Evolutionary conservation across 495 filamentous ascomycete species (phyloP).

Genomic region (Penicillium psychrofluorescens): DNA sequence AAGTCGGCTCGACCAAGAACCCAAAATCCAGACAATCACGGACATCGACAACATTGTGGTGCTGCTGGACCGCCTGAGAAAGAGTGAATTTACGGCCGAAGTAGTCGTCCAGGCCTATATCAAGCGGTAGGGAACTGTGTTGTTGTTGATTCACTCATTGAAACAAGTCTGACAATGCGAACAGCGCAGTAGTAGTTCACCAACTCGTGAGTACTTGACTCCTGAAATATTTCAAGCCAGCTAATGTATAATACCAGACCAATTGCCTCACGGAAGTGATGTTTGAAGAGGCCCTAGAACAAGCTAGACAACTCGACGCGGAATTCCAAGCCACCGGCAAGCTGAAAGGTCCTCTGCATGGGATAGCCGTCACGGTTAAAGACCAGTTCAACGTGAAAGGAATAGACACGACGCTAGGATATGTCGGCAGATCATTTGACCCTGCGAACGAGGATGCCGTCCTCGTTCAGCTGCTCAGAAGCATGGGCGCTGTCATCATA

Average conservation of each 20-base stretch:
- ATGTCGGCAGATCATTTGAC: constrained; percentile 44
- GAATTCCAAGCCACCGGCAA: constrained; percentile 36
- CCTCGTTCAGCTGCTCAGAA: constrained; percentile 37
- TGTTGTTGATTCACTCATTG: no score
- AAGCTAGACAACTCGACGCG: constrained; percentile 30
- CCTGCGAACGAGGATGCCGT: constrained; percentile 44
- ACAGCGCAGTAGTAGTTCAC: constrained; percentile 25
- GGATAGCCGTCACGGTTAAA: constrained; percentile 57
- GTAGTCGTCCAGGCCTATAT: constrained; percentile 40
- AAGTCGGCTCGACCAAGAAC: constrained; percentile 14
- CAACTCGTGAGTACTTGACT: constrained; percentile 34
- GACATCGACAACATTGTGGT: constrained; percentile 30
- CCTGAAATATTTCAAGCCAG: no score
- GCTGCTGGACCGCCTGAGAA: constrained; percentile 25
- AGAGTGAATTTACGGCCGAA: constrained; percentile 35
- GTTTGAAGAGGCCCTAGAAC: constrained; percentile 52
- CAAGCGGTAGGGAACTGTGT: constrained; percentile 28
- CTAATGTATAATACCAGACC: constrained; percentile 16
- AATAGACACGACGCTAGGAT: constrained; percentile 50
- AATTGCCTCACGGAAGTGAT: constrained; percentile 61
- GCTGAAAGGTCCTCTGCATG: constrained; percentile 54
- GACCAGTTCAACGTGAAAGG: constrained; percentile 61
- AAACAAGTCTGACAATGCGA: no score
- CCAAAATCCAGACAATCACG: constrained; percentile 24
- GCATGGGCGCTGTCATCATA: constrained; percentile 48